Percentiles rank a stretch among this genome's conserved stretches.
These are phyloP conservation scores for Cutaneotrichosporon dermatis DNA, from an alignment of 1,284 basidiomycete genomes.

Conservation along the genomic window DNA sequence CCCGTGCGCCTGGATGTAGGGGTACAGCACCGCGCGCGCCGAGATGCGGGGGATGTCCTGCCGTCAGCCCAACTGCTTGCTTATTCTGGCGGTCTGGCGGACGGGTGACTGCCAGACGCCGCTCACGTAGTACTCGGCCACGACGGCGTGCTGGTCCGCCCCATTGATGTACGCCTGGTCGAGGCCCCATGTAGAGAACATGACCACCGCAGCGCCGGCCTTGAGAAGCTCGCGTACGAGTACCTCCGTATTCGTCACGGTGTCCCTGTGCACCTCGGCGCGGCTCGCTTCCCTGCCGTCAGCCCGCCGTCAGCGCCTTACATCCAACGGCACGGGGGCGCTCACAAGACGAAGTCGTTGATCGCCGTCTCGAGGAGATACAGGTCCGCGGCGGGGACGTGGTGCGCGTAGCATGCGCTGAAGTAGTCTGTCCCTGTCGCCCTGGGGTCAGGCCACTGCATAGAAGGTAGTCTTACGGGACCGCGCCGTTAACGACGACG, in stretches of 20 bases:
- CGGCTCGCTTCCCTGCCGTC: too few species aligned
- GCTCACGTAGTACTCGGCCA: constrained; percentile 3
- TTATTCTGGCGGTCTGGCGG: too few species aligned
- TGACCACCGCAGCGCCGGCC: background rate
- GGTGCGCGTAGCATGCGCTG: constrained; percentile 8
- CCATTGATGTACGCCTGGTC: background rate
- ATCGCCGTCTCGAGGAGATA: constrained; percentile 8
- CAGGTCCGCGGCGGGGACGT: constrained; percentile 6
- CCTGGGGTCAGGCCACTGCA: too few species aligned
- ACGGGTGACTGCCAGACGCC: background rate
- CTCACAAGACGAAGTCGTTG: constrained; percentile 9
- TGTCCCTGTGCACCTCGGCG: too few species aligned
- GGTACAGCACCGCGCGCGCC: constrained; percentile 7
- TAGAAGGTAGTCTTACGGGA: too few species aligned
- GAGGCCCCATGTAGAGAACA: background rate
- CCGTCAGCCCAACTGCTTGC: background rate
- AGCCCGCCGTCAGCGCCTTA: too few species aligned
- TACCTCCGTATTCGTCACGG: too few species aligned
- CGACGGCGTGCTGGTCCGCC: constrained; percentile 3
- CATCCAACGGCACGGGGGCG: too few species aligned
- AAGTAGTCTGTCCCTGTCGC: constrained; percentile 10
- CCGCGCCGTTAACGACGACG: constrained; percentile 2
- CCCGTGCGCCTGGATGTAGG: constrained; percentile 5
- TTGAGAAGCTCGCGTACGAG: constrained; percentile 8
- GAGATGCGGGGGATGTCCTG: constrained; percentile 12